Evolutionary conservation across 495 filamentous ascomycete species (phyloP).

Genomic region (Penicillium antarcticum): DNA sequence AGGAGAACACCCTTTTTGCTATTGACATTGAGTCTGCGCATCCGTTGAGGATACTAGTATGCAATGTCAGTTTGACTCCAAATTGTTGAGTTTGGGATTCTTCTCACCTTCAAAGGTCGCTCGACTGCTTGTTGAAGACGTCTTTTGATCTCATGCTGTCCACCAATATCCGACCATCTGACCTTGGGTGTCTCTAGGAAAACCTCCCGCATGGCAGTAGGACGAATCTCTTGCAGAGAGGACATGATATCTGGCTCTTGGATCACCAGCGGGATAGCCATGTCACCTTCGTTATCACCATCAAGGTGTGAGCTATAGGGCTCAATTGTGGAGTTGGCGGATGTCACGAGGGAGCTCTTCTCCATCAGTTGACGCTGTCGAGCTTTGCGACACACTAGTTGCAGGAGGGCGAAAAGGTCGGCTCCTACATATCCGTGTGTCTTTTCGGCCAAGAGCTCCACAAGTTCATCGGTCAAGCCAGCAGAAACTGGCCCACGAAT

Average conservation of each 20-base stretch:
- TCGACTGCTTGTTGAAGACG: conserved; percentile 61
- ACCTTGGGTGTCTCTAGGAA: conserved; percentile 85
- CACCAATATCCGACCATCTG: conserved; percentile 86
- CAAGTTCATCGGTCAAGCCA: conserved; percentile 28
- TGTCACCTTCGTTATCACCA: conserved; percentile 4
- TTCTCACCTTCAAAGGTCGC: conserved; percentile 60
- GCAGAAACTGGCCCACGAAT: conserved; percentile 34
- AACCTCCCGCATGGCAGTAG: conserved; percentile 87
- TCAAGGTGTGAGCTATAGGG: not conserved
- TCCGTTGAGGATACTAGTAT: conserved; percentile 54
- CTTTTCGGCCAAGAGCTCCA: conserved; percentile 50
- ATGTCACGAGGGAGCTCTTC: not conserved
- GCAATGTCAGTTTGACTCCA: conserved; percentile 4
- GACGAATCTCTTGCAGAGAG: conserved; percentile 59
- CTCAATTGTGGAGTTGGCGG: not conserved
- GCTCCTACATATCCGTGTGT: conserved; percentile 69
- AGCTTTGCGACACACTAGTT: conserved; percentile 43
- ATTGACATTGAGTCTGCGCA: conserved; percentile 56
- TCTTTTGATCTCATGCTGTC: conserved; percentile 76
- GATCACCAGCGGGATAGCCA: conserved; percentile 25
- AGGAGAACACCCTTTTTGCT: conserved; percentile 82
- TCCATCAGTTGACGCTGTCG: conserved; percentile 29
- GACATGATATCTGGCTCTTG: conserved; percentile 49
- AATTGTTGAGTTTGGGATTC: not conserved
- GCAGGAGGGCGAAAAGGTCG: conserved; percentile 54